These are phyloP conservation scores for Termitomyces sp. DNA, from an alignment of 768 basidiomycete genomes.

Conservation along the genomic window DNA sequence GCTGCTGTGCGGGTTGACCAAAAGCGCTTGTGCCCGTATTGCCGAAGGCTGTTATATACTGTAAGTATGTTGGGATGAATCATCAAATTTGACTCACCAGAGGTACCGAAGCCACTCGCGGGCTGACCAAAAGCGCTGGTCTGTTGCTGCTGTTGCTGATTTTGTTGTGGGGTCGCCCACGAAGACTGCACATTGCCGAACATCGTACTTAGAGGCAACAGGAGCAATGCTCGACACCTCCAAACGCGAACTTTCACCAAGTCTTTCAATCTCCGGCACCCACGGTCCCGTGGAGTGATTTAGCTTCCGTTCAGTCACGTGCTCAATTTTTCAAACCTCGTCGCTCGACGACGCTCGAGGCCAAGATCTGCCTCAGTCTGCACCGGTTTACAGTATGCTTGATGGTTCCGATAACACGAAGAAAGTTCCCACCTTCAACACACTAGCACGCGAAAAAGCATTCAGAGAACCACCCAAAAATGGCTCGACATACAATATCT, in stretches of 20 bases:
- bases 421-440: slow-evolving; percentile 67
- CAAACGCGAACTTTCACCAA: slow-evolving; percentile 17
- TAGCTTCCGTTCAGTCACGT: slow-evolving; percentile 24
- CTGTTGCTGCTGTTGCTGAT: slow-evolving; percentile 56
- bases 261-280: slow-evolving; percentile 34
- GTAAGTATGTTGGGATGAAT: slow-evolving; percentile 19
- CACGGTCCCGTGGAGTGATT: slow-evolving; percentile 19
- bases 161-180: slow-evolving; percentile 68
- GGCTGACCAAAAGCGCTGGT: slow-evolving; percentile 71
- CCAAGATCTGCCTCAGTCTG: background rate
- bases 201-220: slow-evolving; percentile 43
- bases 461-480: slow-evolving; percentile 75
- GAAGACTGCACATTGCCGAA: slow-evolving; percentile 60
- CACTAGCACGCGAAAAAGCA: slow-evolving; percentile 70
- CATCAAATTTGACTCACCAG: slow-evolving; percentile 32
- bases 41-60: slow-evolving; percentile 44
- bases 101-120: slow-evolving; percentile 51
- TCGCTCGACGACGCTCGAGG: background rate
- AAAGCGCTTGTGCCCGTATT: slow-evolving; percentile 50
- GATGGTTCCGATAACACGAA: slow-evolving; percentile 38
- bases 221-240: slow-evolving; percentile 2
- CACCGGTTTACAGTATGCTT: slow-evolving; percentile 40
- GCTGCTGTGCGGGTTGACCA: slow-evolving; percentile 54
- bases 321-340: slow-evolving; percentile 29
- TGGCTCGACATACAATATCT: slow-evolving; percentile 68